phyloP scores from a whole-genome alignment of 2,329 filamentous ascomycete species.

The Alternaria conjuncta region DNA sequence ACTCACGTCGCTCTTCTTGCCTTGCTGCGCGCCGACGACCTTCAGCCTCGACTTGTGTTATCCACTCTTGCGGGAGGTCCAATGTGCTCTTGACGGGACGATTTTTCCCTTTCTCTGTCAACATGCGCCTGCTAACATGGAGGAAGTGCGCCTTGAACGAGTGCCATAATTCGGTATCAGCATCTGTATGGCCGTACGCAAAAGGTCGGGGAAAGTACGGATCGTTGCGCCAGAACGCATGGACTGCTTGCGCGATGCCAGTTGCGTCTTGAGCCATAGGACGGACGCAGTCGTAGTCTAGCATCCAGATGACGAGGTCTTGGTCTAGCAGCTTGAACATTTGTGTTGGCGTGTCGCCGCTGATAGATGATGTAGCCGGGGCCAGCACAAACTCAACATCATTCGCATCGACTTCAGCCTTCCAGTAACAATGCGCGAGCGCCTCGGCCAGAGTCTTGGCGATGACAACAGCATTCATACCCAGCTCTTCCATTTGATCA shows the following conservation, averaged over 20 bases:
- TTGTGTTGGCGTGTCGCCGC: neutral
- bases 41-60: neutral
- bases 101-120: neutral
- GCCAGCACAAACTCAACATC: neutral
- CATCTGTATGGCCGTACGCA: neutral
- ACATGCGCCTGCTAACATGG: neutral
- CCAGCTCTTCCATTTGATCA: neutral
- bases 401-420: neutral
- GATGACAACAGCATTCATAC: neutral
- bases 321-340: neutral
- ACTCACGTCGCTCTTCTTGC: neutral
- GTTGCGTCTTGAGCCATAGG: neutral
- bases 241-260: neutral
- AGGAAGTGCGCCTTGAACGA: neutral
- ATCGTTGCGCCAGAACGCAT: neutral
- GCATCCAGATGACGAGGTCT: neutral
- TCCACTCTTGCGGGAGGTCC: neutral
- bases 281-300: neutral
- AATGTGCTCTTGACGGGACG: accelerated
- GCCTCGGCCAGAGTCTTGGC: neutral
- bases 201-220: neutral
- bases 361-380: neutral
- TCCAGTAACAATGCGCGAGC: neutral
- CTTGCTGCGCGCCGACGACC: neutral
- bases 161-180: neutral